Base-by-base conservation (phyloP, 2,329 filamentous ascomycete species). In the Stenocarpella maydis region DNA sequence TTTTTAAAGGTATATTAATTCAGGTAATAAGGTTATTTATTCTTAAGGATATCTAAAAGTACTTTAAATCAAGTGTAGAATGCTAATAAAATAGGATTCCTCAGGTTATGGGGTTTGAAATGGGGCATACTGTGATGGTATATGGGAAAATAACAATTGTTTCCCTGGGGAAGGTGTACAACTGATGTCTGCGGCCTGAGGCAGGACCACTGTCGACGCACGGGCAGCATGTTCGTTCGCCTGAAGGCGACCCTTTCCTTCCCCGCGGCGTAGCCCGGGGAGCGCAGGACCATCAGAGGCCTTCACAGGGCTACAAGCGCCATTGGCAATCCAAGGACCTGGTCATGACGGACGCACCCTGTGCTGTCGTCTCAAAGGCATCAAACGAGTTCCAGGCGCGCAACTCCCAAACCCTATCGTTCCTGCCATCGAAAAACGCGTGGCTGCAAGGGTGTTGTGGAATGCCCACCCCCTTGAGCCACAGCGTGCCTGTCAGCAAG, bases 401-500 rank as follows among this genome's bases (percentile, higher is more conserved):
- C 61, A 34, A 60, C 10, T 24, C 31, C 19, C 34, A 50, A 60
- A 66, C 68, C 53, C 34, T 61, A 52, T 66, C 49, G 45, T 37
- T 69, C 45, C 68, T 61, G 28, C 41, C 55, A 55, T 68, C 41
- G 28, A 45, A 39, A 54, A 43, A 45, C 47, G 58, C 45, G 31
- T 64, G 55, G 47, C 43, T 63, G 66, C 58, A 64, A 41, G 58
- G 60, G 47, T 49, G 19, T 19, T 28, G 5, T 52, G 61, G 45
- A 41, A 41, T 52, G 31, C n/a, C 15, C 34, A 12, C 34, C 61
- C 31, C 43, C n/a, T 50, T 21, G 45, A 21, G 14, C 19, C 19
- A 47, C 43, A 54, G 55, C 58, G 54, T 68, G 26, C 58, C 60
- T 68, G 49, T 68, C 28, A 68, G 47, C 31, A 54, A 64, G 58